Evolutionary conservation across 2,329 filamentous ascomycete species (phyloP), one percentile per base, ranked within the genome.

Genomic region (Pseudocercospora crystallina): DNA sequence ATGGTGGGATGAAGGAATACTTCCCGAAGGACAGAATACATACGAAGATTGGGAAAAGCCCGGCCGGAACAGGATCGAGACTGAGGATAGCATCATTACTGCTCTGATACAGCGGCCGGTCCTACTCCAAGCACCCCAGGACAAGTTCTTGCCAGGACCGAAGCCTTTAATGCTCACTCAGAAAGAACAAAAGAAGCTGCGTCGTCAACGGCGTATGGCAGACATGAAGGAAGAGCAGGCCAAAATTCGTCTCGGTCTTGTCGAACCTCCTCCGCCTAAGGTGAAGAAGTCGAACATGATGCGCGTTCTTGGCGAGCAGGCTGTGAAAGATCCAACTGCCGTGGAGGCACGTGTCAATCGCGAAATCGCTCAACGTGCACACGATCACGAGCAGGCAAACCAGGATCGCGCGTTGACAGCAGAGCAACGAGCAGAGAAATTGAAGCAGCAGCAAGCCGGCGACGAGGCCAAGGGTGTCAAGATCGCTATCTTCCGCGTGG

Each of bases 281-380:
- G 90, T 99, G 61, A 97, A 96, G 74, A 95, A 95, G 71, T 89
- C 87, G 51, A 99, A 99, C 70, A 81, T 99, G 67, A 99, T 99
- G 94, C 86, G 91, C 51, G 94, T 99, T 29, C 79, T 96, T 49
- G 94, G 94, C 56, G 90, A 96, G 67, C 86, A 90, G 71, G 86
- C 86, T 13, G 92, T 99, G 60, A 95, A 96, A 67, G 94, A 99
- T 71, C 94, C 94, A 5, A 99, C 95, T 0, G 94, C 94, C 3
- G 94, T 99, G 39, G 94, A 99, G 73, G 90, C 90, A 43, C 85
- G 90, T 17, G 94, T 99, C 44, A 96, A 95, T 69, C 81, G 86
- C 46, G 90, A 99, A 70, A 96, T 99, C 59, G 87, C 87, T 26
- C 90, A 95, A 56, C 88, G 94, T 36, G 84, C 86, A 51, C 80